Evolutionary conservation across 805 yeast species (phyloP), one percentile per base, ranked within the genome.

Genomic region (Pichia thaimueangensis): DNA sequence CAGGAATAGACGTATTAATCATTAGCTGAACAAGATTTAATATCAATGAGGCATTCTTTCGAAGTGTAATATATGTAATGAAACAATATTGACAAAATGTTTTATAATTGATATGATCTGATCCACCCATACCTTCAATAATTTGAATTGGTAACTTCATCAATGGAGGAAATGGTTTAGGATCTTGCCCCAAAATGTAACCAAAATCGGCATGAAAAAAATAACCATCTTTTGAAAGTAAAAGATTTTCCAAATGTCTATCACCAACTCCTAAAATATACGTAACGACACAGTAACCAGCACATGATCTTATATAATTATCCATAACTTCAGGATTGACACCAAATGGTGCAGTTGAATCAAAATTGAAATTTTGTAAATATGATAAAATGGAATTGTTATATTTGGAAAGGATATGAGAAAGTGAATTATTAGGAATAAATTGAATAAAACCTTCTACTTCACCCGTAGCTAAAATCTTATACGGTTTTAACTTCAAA

Each of bases 191-290:
- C 42, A 93, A 67, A 38, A 93, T 91, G 56, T 93, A 93, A 1
- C 99, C 99, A 62, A 86, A 93, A 63, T 93, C 99, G 1, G 96
- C 97, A 63, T 93, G 99, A 76, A 95, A 91, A 59, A 93, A 93
- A 53, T 80, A 86, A 2, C 94, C 82, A 73, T 91, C 83, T 48
- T 67, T 48, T 80, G 87, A 39, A 80, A 84, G 30, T 35, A 93
- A 69, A 49, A 93, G 65, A 56, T 93, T 93, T 57, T 93, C 99
- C 49, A 93, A 68, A 67, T 93, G 99, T 44, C 99, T 74, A 63
- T 93, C 99, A 13, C 99, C 99, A 8, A 93, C 97, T 6, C 98
- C 99, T 12, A 93, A 65, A 8, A 93, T 67, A 54, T 93, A 93
- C 0, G 98, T 93, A 20, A 93, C 85, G 1, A 93, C 97, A 68